Evolutionary conservation across 129 eudicot genomes (phyloP).

Genomic region (Daucus carota): DNA sequence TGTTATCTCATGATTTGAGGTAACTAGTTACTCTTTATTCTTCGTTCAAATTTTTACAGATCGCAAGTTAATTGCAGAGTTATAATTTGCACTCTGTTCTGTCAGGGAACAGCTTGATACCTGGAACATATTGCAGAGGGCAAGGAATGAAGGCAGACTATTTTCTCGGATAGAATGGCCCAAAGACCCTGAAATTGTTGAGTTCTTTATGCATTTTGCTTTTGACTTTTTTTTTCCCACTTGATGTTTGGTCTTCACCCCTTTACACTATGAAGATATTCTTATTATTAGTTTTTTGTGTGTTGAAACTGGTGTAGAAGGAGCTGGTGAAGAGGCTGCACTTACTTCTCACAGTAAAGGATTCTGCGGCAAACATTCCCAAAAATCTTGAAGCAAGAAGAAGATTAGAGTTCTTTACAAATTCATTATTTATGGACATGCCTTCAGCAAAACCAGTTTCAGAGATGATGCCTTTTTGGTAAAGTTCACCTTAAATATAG

Average conservation of each 20-base stretch:
- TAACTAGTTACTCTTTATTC: conserved; percentile 13
- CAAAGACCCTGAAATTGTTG: conserved; percentile 80
- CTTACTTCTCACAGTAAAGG: conserved; percentile 82
- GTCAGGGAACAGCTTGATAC: conserved; percentile 89
- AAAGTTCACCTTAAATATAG: neutral
- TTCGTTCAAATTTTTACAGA: neutral
- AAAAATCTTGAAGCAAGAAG: conserved; percentile 98
- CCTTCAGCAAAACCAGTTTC: conserved; percentile 86
- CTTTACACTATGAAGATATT: neutral
- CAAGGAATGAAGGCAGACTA: conserved; percentile 84
- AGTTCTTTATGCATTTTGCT: conserved; percentile 16
- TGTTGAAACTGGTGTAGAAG: conserved; percentile 36
- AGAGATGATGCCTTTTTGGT: conserved; percentile 97
- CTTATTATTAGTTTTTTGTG: neutral
- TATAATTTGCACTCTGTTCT: conserved; percentile 12
- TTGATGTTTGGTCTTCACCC: conserved; percentile 3
- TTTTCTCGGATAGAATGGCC: conserved; percentile 95
- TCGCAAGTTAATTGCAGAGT: neutral
- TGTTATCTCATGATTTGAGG: conserved; percentile 80
- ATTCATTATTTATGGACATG: conserved; percentile 96
- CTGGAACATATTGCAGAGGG: conserved; percentile 73
- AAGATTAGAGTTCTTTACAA: conserved; percentile 81
- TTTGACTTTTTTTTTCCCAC: neutral
- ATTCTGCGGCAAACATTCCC: conserved; percentile 77
- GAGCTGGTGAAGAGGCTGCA: conserved; percentile 92